Conservation (phyloP, 169 alveolate species). For the Cryptosporidium bovis region DNA sequence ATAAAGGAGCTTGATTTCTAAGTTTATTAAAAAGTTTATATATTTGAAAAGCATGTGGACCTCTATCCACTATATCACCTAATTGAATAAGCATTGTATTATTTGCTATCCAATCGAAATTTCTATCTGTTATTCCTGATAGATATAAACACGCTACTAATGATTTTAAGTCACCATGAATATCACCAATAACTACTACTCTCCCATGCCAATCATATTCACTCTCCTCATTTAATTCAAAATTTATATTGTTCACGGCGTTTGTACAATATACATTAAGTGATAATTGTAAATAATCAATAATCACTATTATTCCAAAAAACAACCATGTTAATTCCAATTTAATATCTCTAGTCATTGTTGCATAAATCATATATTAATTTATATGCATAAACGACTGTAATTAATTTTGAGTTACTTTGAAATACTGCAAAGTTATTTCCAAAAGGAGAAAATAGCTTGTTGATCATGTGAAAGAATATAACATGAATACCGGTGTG, state of each 20-base stretch:
- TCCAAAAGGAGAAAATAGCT: too few species aligned
- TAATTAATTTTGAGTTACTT: too few species aligned
- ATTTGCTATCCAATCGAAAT: constrained; percentile 78
- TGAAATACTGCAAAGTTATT: too few species aligned
- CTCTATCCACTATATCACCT: constrained; percentile 80
- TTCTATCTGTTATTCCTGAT: constrained; percentile 75
- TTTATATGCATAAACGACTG: too few species aligned
- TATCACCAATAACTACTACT: constrained; percentile 79
- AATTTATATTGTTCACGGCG: neutral
- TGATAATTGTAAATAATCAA: too few species aligned
- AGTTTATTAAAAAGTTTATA: constrained; percentile 65
- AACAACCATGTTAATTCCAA: too few species aligned
- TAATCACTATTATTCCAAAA: too few species aligned
- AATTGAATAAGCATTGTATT: constrained; percentile 75
- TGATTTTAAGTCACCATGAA: constrained; percentile 79
- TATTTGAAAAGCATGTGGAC: constrained; percentile 74
- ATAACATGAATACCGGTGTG: too few species aligned
- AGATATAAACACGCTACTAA: constrained; percentile 73
- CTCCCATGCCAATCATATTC: constrained; percentile 78
- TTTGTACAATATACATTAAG: too few species aligned
- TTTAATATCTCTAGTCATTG: too few species aligned
- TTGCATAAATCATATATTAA: too few species aligned
- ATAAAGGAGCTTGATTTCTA: constrained; percentile 63
- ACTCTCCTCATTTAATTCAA: neutral
- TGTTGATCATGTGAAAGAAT: too few species aligned